Evolutionary conservation across 345 rosid species (phyloP), one percentile per base, ranked within the genome.

Genomic region (Streptanthus diversifolius): DNA sequence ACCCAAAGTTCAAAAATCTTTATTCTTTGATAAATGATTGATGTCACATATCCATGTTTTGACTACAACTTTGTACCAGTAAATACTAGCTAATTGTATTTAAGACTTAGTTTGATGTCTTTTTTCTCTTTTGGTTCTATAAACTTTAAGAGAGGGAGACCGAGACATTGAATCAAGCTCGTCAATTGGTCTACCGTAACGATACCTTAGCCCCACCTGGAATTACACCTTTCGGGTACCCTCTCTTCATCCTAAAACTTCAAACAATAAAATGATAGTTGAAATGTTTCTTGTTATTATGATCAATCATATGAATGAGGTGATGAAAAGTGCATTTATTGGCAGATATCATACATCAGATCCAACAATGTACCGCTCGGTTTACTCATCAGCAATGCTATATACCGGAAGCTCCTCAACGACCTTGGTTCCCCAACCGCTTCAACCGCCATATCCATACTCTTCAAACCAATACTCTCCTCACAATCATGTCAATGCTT

Each of bases 121-220:
- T 52, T 66, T 43, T 52, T 22, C 10, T 63, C 30, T 30, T 63
- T 8, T 77, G 39, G 45, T 41, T 64, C 22, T n/a, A 55, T 35
- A 71, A 71, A 11, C 55, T 41, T 52, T 35, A 66, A 95, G 99
- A 95, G 71, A 88, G 98, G 66, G 99, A 95, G 97, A 95, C 96
- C 67, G 99, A 95, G 80, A 88, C 93, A 59, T 86, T 95, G 85
- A 95, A 88, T 83, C 88, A 88, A 55, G 99, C 99, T 85, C 98
- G 98, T 72, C 99, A 92, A 86, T 79, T 95, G 78, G 98, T 95
- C 65, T 92, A 84, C 80, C 88, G 75, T 62, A 87, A 82, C 78
- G 98, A 90, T 71, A 86, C 79, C 86, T 60, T 83, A 80, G 75
- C 88, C 70, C 83, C 81, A 73, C 88, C 72, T 39, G 84, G 79